These are phyloP conservation scores for Leucocoprinus sp. DNA, from an alignment of 768 basidiomycete genomes.

Conservation along the genomic window DNA sequence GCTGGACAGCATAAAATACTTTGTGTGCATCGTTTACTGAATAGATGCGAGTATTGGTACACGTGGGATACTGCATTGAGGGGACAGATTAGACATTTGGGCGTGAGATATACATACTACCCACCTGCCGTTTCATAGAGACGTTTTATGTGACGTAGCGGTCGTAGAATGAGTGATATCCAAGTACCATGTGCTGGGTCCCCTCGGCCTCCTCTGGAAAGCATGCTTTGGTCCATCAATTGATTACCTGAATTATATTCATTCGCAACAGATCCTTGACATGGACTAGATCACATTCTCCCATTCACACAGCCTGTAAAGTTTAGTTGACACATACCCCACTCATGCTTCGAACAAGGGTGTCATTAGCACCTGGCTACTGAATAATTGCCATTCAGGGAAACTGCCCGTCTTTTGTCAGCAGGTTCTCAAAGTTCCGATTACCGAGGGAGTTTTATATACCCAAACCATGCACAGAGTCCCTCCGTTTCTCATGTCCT, in stretches of 20 bases:
- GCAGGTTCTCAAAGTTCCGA: slow-evolving; percentile 5
- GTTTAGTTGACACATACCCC: slow-evolving; percentile 1
- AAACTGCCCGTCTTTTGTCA: not conserved
- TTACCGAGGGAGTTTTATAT: slow-evolving; percentile 5
- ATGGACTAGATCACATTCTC: no score
- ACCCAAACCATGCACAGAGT: not conserved
- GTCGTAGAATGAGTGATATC: no score
- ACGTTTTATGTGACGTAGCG: no score
- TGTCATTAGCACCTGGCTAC: not conserved
- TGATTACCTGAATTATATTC: no score
- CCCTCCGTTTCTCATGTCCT: slow-evolving; percentile 1
- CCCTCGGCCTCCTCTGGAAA: no score
- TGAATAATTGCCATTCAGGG: not conserved
- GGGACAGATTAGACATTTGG: slow-evolving; percentile 13
- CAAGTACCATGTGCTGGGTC: no score
- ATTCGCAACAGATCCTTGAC: no score
- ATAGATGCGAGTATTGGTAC: slow-evolving; percentile 64
- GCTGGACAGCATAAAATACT: slow-evolving; percentile 67
- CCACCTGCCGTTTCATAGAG: slow-evolving; percentile 11
- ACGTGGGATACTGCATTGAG: slow-evolving; percentile 66
- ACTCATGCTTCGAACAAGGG: not conserved
- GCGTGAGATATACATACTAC: slow-evolving; percentile 10
- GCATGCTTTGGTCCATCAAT: no score
- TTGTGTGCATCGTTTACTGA: slow-evolving; percentile 73
- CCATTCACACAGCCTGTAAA: not conserved